Conservation (phyloP, 2,329 filamentous ascomycete genomes). For the Fusarium tuaranense region DNA sequence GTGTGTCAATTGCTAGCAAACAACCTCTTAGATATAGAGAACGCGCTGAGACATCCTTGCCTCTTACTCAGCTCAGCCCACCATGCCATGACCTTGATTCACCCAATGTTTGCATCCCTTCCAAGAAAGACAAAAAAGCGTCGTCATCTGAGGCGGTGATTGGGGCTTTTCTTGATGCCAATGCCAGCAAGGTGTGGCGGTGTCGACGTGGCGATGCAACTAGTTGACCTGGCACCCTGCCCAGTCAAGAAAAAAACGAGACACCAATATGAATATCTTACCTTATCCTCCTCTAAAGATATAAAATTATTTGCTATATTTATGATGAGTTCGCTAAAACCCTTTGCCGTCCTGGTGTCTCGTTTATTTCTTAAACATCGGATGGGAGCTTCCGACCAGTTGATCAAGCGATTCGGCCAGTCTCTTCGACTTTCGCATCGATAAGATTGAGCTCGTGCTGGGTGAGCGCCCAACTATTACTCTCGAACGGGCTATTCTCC, state of each 20-base stretch:
- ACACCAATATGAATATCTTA: too few species aligned
- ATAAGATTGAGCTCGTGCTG: not conserved
- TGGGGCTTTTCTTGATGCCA: slow-evolving; percentile 3
- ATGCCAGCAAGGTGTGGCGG: slow-evolving; percentile 31
- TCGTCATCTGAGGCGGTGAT: slow-evolving; percentile 38
- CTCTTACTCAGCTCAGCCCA: slow-evolving; percentile 41
- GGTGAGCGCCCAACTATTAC: not conserved
- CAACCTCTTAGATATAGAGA: slow-evolving; percentile 23
- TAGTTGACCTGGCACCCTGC: not conserved
- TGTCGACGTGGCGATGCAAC: slow-evolving; percentile 34
- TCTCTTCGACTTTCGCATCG: not conserved
- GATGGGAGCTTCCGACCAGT: not conserved
- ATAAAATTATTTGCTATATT: too few species aligned
- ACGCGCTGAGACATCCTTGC: slow-evolving; percentile 26
- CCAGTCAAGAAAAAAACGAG: too few species aligned
- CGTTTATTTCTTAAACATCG: too few species aligned
- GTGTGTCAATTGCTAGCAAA: slow-evolving; percentile 2
- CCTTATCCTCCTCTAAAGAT: too few species aligned
- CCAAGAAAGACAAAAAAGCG: slow-evolving; percentile 7
- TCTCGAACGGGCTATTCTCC: not conserved
- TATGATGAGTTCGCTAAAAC: too few species aligned
- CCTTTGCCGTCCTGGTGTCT: too few species aligned
- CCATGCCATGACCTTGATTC: slow-evolving; percentile 11
- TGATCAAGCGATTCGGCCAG: not conserved
- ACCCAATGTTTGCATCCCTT: slow-evolving; percentile 11